phyloP scores from a whole-genome alignment of 805 yeast genomes.

The Nakazawaea ernobii region DNA sequence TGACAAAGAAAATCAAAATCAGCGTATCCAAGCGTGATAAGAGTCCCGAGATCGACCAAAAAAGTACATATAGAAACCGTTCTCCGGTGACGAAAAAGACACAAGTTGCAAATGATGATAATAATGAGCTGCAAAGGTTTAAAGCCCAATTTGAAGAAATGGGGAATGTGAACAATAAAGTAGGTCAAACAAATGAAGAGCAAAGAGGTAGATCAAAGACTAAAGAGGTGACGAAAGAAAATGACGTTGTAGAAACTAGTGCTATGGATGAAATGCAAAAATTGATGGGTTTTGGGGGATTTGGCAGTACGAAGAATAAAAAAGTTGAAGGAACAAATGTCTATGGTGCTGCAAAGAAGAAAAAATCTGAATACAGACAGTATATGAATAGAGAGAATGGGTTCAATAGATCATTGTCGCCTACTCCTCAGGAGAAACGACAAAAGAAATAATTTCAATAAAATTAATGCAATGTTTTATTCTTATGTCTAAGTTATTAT shows the following conservation, averaged over 20 bases:
- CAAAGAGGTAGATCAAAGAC: background rate
- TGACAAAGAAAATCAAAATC: background rate
- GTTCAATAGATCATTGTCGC: slow-evolving; percentile 50
- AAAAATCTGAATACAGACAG: slow-evolving; percentile 46
- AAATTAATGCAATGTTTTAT: background rate
- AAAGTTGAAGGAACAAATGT: slow-evolving; percentile 45
- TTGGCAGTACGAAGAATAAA: slow-evolving; percentile 51
- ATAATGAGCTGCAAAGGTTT: no score
- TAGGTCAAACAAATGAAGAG: no score
- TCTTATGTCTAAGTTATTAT: background rate
- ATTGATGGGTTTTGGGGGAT: slow-evolving; percentile 55
- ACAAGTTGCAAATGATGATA: background rate
- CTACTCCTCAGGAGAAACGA: slow-evolving; percentile 26
- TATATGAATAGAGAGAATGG: slow-evolving; percentile 56
- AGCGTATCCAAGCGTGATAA: background rate
- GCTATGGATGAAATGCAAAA: slow-evolving; percentile 26
- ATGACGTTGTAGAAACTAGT: background rate
- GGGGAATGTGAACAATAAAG: background rate
- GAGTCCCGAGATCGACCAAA: background rate
- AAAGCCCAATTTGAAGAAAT: background rate
- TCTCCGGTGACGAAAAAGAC: background rate
- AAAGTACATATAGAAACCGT: background rate
- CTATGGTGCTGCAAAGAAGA: slow-evolving; percentile 33
- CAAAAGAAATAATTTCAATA: slow-evolving; percentile 7
- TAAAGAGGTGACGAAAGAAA: background rate